Conservation (phyloP, 306 rosid species). For the Dryas alaskensis region DNA sequence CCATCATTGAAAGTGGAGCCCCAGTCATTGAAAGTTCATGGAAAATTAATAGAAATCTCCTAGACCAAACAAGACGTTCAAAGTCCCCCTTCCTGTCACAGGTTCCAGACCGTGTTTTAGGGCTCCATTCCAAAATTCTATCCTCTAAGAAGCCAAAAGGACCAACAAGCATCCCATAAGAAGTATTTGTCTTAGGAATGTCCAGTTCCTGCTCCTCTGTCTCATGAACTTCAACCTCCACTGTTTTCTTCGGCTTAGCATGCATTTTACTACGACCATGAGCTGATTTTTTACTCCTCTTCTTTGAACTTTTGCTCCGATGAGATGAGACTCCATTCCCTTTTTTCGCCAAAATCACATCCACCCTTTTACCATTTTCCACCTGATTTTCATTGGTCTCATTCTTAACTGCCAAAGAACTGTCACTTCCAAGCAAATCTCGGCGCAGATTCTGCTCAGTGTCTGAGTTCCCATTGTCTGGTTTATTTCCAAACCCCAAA, state of each 20-base stretch:
- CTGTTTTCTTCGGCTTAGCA: conserved; percentile 41
- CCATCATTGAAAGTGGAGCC: conserved; percentile 94
- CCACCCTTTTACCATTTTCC: conserved; percentile 33
- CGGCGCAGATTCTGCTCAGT: conserved; percentile 37
- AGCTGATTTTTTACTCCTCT: conserved; percentile 44
- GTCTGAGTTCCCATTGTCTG: conserved; percentile 30
- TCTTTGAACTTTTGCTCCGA: conserved; percentile 38
- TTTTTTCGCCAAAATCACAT: conserved; percentile 50
- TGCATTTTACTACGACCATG: conserved; percentile 47
- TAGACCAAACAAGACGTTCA: conserved; percentile 66
- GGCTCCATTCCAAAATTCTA: conserved; percentile 65
- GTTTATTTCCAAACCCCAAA: conserved; percentile 57
- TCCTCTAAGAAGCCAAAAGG: conserved; percentile 81
- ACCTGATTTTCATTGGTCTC: conserved; percentile 29
- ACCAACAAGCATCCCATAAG: conserved; percentile 83
- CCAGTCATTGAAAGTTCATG: conserved; percentile 98
- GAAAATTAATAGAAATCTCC: conserved; percentile 73
- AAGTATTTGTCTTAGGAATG: conserved; percentile 59
- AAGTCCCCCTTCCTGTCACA: conserved; percentile 73
- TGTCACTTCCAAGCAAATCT: conserved; percentile 36
- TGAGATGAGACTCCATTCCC: conserved; percentile 40
- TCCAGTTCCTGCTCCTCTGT: conserved; percentile 56
- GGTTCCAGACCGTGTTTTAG: conserved; percentile 55
- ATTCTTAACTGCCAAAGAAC: conserved; percentile 33
- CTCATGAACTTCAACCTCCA: conserved; percentile 37